Percentiles rank a stretch among this genome's conserved stretches.
Conservation (phyloP, 768 basidiomycete species). For the Lactarius psammicola region DNA sequence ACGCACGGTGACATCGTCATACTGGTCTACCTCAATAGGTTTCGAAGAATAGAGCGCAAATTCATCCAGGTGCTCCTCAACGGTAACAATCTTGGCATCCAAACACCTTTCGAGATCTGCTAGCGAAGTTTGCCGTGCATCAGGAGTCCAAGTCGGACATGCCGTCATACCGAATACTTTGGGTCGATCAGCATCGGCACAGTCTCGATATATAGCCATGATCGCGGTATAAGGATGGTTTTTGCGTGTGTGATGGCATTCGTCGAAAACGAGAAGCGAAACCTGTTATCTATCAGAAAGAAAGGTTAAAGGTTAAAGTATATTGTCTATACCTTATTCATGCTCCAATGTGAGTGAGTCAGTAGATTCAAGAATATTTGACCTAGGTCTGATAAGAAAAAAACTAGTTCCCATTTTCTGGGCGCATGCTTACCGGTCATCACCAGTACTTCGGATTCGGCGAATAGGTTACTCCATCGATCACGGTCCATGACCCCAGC, state of each 20-base stretch:
- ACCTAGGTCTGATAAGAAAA: slow-evolving; percentile 44
- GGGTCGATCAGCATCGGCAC: slow-evolving; percentile 47
- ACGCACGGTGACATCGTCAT: background rate
- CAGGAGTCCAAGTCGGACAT: slow-evolving; percentile 81
- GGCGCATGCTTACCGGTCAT: slow-evolving; percentile 63
- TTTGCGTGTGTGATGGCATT: slow-evolving; percentile 56
- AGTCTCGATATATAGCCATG: slow-evolving; percentile 56
- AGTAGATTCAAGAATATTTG: slow-evolving; percentile 81
- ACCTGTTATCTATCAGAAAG: slow-evolving; percentile 39
- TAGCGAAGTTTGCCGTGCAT: slow-evolving; percentile 63
- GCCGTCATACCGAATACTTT: slow-evolving; percentile 95
- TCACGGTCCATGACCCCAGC: slow-evolving; percentile 64
- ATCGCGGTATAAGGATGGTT: slow-evolving; percentile 58
- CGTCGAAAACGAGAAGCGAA: slow-evolving; percentile 55
- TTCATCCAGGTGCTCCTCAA: slow-evolving; percentile 67
- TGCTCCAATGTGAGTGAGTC: slow-evolving; percentile 77
- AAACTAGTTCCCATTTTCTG: background rate
- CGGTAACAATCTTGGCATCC: slow-evolving; percentile 72
- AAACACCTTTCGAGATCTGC: slow-evolving; percentile 64
- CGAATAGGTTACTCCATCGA: slow-evolving; percentile 64
- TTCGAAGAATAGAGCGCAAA: slow-evolving; percentile 58
- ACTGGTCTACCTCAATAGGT: slow-evolving; percentile 57
- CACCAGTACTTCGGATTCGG: slow-evolving; percentile 70
- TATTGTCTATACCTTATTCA: slow-evolving; percentile 49
- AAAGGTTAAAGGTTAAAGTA: background rate